A percentile compares a stretch with the other conserved stretches of the same genome.
Conservation (phyloP, 306 rosid species). For the Hylodesmum podocarpum region DNA sequence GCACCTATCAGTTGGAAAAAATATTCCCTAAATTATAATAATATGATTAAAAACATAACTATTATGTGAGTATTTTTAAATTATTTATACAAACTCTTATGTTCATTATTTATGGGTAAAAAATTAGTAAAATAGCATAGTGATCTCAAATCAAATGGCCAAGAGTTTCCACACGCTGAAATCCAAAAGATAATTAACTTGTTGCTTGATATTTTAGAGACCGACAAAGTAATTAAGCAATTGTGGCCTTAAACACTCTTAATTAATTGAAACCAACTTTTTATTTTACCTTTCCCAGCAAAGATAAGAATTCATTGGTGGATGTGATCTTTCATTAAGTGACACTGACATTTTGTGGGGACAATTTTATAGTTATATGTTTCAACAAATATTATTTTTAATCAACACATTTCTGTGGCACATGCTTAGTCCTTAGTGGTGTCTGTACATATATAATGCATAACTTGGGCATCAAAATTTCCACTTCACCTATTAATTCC, state of each 20-base stretch:
- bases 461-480: slow-evolving; percentile 2
- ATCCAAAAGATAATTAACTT: background rate
- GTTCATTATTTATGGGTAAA: too few relatives aligned
- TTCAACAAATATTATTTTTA: background rate
- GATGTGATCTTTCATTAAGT: slow-evolving; percentile 37
- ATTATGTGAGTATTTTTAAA: too few relatives aligned
- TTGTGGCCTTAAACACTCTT: slow-evolving; percentile 33
- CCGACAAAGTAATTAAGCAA: slow-evolving; percentile 34
- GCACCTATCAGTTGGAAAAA: too few relatives aligned
- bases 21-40: too few relatives aligned
- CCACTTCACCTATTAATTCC: background rate
- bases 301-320: slow-evolving; percentile 52
- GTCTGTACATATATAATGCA: slow-evolving; percentile 21
- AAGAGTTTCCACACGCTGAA: background rate
- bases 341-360: slow-evolving; percentile 46
- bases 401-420: slow-evolving; percentile 26
- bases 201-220: slow-evolving; percentile 24
- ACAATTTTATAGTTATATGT: slow-evolving; percentile 32
- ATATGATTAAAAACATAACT: too few relatives aligned
- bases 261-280: slow-evolving; percentile 41
- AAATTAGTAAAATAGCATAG: background rate
- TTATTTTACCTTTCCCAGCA: slow-evolving; percentile 30
- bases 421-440: slow-evolving; percentile 25
- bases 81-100: too few relatives aligned
- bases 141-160: background rate